Evolutionary conservation across 2,329 filamentous ascomycete species (phyloP).

Genomic region (Aspergillus sp.): DNA sequence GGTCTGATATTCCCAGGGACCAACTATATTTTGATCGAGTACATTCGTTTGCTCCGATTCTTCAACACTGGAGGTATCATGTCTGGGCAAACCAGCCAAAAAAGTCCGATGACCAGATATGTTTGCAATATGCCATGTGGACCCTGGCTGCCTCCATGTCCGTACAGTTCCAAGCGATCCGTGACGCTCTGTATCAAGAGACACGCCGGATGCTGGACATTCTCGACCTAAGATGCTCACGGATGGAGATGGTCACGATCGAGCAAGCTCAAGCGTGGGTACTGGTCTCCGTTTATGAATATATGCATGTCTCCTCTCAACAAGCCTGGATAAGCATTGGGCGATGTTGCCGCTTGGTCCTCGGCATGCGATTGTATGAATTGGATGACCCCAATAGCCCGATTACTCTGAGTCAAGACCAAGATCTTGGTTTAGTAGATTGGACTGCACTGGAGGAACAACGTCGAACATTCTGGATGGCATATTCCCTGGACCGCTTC

Average conservation of each 20-base stretch:
- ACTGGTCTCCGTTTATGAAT: slow-evolving; percentile 38
- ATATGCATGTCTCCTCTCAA: slow-evolving; percentile 31
- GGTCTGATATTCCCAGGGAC: slow-evolving; percentile 14
- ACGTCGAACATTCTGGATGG: slow-evolving; percentile 43
- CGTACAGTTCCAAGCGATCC: slow-evolving; percentile 28
- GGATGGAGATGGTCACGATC: slow-evolving; percentile 15
- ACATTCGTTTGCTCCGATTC: slow-evolving; percentile 27
- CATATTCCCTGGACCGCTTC: slow-evolving; percentile 38
- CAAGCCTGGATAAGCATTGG: slow-evolving; percentile 39
- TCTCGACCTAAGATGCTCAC: slow-evolving; percentile 12
- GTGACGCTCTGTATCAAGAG: slow-evolving; percentile 26
- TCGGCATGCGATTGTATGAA: slow-evolving; percentile 36
- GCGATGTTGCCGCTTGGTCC: slow-evolving; percentile 36
- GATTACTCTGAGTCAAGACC: slow-evolving; percentile 11
- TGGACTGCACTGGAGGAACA: slow-evolving; percentile 35
- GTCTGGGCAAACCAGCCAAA: slow-evolving; percentile 21
- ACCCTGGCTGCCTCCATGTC: slow-evolving; percentile 34
- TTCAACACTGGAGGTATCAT: slow-evolving; percentile 29
- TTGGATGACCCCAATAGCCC: slow-evolving; percentile 28
- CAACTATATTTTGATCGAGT: slow-evolving; percentile 33
- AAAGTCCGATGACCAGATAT: slow-evolving; percentile 18
- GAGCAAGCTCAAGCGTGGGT: slow-evolving; percentile 40
- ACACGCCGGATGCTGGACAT: slow-evolving; percentile 24
- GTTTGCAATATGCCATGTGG: slow-evolving; percentile 40
- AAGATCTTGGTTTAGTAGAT: slow-evolving; percentile 14